Percentiles rank a stretch among this genome's conserved stretches.
phyloP scores from a whole-genome alignment of 1,139 yeast species.

The Yamadazyma buinensis region DNA sequence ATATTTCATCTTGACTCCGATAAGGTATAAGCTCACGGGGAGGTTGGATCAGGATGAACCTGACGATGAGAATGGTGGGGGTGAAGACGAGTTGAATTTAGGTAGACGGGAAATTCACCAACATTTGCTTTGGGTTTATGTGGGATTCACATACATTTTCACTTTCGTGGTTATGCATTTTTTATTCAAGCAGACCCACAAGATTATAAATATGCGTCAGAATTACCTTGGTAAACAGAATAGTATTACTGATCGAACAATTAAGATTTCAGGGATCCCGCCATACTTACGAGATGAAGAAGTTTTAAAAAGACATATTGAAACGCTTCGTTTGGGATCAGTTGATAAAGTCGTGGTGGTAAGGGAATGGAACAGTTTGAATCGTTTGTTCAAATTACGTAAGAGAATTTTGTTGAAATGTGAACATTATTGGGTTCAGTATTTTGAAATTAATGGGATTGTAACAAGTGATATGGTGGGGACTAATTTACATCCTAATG shows the following conservation, averaged over 20 bases:
- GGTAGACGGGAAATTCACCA: constrained; percentile 7
- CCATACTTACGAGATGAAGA: constrained; percentile 69
- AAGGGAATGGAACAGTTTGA: constrained; percentile 77
- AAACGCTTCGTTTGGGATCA: constrained; percentile 72
- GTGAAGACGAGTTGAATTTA: constrained; percentile 7
- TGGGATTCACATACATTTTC: constrained; percentile 40
- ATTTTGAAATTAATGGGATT: constrained; percentile 43
- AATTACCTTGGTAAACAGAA: constrained; percentile 39
- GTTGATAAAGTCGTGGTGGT: constrained; percentile 77
- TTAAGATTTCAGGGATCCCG: constrained; percentile 54
- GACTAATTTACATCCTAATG: constrained; percentile 23
- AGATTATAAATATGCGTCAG: constrained; percentile 40
- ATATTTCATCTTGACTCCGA: constrained; percentile 64
- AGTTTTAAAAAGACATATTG: constrained; percentile 68
- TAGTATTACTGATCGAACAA: constrained; percentile 46
- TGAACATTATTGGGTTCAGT: constrained; percentile 77
- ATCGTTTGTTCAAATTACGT: constrained; percentile 60
- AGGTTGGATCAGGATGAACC: constrained; percentile 50
- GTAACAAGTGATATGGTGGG: constrained; percentile 26
- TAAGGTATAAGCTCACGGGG: constrained; percentile 69
- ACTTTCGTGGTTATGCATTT: constrained; percentile 32
- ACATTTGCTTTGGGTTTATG: constrained; percentile 34
- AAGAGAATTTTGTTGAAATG: constrained; percentile 48
- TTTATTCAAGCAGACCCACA: constrained; percentile 33
- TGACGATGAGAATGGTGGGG: constrained; percentile 12